Evolutionary conservation across 2,329 filamentous ascomycete species (phyloP).

Genomic region (Aspergillus flavus): DNA sequence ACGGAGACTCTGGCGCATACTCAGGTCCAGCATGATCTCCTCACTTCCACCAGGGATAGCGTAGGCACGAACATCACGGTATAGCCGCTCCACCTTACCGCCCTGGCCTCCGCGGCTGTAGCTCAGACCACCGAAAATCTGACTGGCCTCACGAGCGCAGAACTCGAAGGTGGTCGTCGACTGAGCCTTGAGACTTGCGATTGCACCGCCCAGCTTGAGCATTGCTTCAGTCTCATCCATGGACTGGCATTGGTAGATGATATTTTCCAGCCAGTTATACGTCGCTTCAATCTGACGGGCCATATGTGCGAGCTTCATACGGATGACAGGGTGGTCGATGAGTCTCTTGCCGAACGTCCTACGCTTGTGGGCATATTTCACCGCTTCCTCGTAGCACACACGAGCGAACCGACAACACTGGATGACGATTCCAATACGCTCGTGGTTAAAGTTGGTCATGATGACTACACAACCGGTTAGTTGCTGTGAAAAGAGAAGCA

Average conservation of each 20-base stretch:
- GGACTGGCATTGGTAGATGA: conserved; percentile 88
- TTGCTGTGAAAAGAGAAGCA: neutral
- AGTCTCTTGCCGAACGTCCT: conserved; percentile 95
- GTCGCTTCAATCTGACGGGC: conserved; percentile 94
- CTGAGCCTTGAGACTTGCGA: conserved; percentile 92
- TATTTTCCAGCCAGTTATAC: conserved; percentile 95
- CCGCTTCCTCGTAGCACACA: conserved; percentile 93
- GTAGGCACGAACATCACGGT: conserved; percentile 93
- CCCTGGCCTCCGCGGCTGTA: conserved; percentile 94
- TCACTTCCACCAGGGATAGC: conserved; percentile 94
- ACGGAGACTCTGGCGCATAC: conserved; percentile 84
- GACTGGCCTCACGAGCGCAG: conserved; percentile 91
- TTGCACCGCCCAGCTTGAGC: conserved; percentile 91
- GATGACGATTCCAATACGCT: conserved; percentile 98
- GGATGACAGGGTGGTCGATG: conserved; percentile 95
- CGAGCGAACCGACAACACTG: conserved; percentile 93
- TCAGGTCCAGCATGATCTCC: conserved; percentile 98
- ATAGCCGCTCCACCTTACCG: conserved; percentile 90
- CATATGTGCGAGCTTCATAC: conserved; percentile 98
- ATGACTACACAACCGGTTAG: conserved; percentile 62
- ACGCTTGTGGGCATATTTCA: conserved; percentile 97
- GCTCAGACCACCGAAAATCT: conserved; percentile 94
- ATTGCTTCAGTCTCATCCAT: conserved; percentile 96
- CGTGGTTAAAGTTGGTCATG: conserved; percentile 99
- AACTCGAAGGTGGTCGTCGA: conserved; percentile 94